Base-by-base conservation (phyloP, 176 grass and related monocot genomes). In the Bromus sterilis region DNA sequence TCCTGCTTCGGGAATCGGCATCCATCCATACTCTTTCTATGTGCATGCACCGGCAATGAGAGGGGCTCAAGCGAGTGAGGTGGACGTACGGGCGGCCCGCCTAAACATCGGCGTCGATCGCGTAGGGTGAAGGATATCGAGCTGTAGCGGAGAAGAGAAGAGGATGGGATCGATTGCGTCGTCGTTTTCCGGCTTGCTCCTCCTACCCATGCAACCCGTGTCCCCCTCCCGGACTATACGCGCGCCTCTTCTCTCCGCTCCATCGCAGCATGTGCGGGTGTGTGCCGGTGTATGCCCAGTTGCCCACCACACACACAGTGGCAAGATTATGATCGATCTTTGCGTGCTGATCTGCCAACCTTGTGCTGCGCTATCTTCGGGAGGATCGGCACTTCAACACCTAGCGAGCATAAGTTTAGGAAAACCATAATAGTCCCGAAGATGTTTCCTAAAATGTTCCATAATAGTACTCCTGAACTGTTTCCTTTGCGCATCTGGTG, bases 141-240 rank as follows among this genome's bases (percentile, higher is more conserved):
- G 25, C 66, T 42, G n/a, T n/a, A 70, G 18, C 24, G 37, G 35
- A 3, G 28, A 40, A 3, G 35, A 36, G 23, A 15, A 48, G 1
- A 7, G 16, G 44, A 51, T 13, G 28, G 36, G 12, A 35, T 64
- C 56, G 18, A 39, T 33, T 12, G 32, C 44, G 34, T 28, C 58
- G 48, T 86, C 58, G 56, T 55, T 21, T 79, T 72, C 83, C 11
- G 37, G 14, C n/a, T 28, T 4, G 53, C 62, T 78, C 76, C 41
- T 36, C 31, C 44, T 9, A 55, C 77, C 69, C 84, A 80, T 75
- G 43, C 77, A 42, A 6, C n/a, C 41, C 66, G 39, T 79, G 76
- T 40, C 13, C 16, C 55, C 56, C 41, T 60, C 56, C 31, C 53
- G 61, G 13, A 66, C 23, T 59, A 59, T 60, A 6, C 62, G 63